Percentiles rank a stretch among this genome's conserved stretches.
phyloP scores from a whole-genome alignment of 768 basidiomycete species.

The Lepiota venenata region DNA sequence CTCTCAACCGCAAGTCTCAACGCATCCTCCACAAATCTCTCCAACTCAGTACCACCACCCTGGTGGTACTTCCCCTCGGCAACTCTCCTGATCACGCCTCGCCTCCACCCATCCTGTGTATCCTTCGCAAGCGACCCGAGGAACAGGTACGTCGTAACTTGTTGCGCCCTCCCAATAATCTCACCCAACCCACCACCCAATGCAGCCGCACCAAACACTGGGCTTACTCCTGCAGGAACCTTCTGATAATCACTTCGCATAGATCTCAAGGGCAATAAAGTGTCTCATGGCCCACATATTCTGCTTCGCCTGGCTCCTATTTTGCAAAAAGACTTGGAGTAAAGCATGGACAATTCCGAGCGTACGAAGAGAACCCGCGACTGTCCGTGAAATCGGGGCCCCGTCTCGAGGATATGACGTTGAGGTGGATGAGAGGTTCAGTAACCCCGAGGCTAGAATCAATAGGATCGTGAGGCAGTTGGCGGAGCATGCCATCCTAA shows the following conservation, averaged over 20 bases:
- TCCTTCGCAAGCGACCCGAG: constrained; percentile 21
- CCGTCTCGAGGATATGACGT: constrained; percentile 14
- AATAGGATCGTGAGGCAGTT: constrained; percentile 42
- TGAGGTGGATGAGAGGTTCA: constrained; percentile 56
- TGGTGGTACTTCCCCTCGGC: not conserved
- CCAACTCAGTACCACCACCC: constrained; percentile 41
- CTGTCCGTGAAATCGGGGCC: constrained; percentile 31
- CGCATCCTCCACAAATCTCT: constrained; percentile 34
- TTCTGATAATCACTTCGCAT: constrained; percentile 60
- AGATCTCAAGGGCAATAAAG: constrained; percentile 57
- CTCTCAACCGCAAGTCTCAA: constrained; percentile 28
- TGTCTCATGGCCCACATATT: constrained; percentile 71
- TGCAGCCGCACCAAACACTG: constrained; percentile 38
- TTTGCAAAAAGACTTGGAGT: constrained; percentile 48
- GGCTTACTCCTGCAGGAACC: constrained; percentile 40
- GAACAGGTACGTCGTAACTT: constrained; percentile 62
- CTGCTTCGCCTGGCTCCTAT: constrained; percentile 56
- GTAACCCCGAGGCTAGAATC: constrained; percentile 57
- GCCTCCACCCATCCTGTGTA: constrained; percentile 7
- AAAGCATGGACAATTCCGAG: constrained; percentile 57
- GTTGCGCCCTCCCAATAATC: constrained; percentile 45
- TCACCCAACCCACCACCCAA: constrained; percentile 18
- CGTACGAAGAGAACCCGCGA: constrained; percentile 59
- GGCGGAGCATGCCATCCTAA: constrained; percentile 45
- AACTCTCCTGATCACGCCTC: not conserved